Evolutionary conservation across 768 basidiomycete genomes (phyloP).

Genomic region (Mycena pura): DNA sequence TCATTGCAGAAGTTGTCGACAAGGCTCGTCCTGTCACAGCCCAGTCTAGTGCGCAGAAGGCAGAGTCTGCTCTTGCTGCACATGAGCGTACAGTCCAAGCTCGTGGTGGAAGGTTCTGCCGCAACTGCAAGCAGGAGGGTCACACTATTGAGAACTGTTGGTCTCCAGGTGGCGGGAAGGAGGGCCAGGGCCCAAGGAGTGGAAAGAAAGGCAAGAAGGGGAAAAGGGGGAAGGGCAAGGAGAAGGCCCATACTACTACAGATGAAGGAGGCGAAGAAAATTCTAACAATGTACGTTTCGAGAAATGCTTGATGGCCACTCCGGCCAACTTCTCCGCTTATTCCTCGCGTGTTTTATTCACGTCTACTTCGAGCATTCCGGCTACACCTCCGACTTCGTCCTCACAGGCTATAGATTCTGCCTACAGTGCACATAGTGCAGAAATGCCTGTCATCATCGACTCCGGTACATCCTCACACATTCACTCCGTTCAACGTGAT

Average conservation of each 20-base stretch:
- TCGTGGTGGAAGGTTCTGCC: constrained; percentile 8
- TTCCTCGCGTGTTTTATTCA: constrained; percentile 1
- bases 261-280: constrained; percentile 15
- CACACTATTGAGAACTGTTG: constrained; percentile 14
- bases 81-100: not conserved
- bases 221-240: constrained; percentile 25
- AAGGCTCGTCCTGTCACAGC: not conserved
- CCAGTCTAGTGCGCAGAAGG: not conserved
- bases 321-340: constrained; percentile 13
- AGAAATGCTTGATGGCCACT: constrained; percentile 15
- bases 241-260: constrained; percentile 18
- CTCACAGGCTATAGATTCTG: not conserved
- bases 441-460: constrained; percentile 19
- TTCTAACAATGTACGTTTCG: constrained; percentile 4
- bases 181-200: constrained; percentile 1
- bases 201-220: not conserved
- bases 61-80: constrained; percentile 11
- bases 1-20: constrained; percentile 2
- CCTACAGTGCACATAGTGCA: constrained; percentile 15
- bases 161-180: constrained; percentile 6
- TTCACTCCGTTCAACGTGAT: constrained; percentile 14
- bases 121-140: constrained; percentile 8
- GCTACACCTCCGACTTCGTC: constrained; percentile 13
- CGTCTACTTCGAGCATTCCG: constrained; percentile 10
- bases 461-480: constrained; percentile 20